Conservation (phyloP, 306 rosid species). For the Quercus suber region DNA sequence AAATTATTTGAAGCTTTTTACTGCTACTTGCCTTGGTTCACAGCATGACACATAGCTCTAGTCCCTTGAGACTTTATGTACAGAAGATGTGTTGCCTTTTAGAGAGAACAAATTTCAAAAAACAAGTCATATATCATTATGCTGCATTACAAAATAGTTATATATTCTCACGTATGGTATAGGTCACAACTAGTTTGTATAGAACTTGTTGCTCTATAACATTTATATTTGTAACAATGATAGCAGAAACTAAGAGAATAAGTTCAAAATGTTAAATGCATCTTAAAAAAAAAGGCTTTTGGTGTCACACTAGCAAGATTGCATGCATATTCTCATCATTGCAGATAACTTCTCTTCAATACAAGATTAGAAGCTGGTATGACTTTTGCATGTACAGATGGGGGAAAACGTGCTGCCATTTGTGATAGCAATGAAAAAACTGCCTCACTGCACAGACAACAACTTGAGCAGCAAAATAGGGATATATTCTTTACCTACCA, state of each 20-base stretch:
- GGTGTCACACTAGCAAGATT: not conserved
- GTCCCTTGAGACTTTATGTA: no score
- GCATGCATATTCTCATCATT: not conserved
- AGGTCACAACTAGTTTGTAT: no score
- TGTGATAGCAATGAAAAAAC: conserved; percentile 32
- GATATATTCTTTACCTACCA: conserved; percentile 75
- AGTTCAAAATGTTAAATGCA: not conserved
- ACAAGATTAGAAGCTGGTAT: not conserved
- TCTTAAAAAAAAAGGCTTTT: not conserved
- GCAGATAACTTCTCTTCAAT: not conserved
- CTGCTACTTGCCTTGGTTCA: no score
- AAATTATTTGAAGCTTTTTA: no score
- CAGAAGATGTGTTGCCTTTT: no score
- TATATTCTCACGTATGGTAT: no score
- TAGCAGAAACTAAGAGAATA: not conserved
- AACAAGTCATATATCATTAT: no score
- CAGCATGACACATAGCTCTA: no score
- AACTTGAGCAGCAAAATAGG: conserved; percentile 44
- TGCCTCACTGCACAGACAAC: conserved; percentile 49
- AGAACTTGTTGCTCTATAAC: not conserved
- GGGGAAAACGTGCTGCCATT: conserved; percentile 49
- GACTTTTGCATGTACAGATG: conserved; percentile 26
- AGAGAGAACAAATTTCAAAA: no score
- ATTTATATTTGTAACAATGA: not conserved
- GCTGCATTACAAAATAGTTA: not conserved